phyloP scores from a whole-genome alignment of 176 grass and related monocot species.

The Cenchrus fungigraminus region DNA sequence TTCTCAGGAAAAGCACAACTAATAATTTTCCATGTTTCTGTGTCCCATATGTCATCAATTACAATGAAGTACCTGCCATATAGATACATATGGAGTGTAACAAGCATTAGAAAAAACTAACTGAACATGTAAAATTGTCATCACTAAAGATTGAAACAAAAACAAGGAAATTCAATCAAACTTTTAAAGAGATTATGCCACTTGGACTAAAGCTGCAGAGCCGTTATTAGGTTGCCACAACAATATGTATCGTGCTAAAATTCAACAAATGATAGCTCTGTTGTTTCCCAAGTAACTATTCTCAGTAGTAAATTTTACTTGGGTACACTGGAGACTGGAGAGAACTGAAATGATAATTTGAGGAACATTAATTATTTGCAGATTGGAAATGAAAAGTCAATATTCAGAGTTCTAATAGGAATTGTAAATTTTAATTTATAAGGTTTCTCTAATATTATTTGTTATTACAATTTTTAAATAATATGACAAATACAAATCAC shows the following conservation, averaged over 20 bases:
- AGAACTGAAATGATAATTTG: too few species aligned
- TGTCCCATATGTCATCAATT: constrained; percentile 33
- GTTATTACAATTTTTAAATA: too few species aligned
- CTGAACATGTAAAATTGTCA: not conserved
- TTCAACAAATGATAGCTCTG: not conserved
- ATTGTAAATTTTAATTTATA: too few species aligned
- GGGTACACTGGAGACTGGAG: too few species aligned
- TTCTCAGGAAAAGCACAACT: not conserved
- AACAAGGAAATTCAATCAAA: too few species aligned
- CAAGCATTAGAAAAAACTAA: not conserved
- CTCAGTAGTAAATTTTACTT: not conserved
- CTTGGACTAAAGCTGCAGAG: too few species aligned
- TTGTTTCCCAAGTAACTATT: not conserved
- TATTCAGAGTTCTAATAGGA: too few species aligned
- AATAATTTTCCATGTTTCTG: not conserved
- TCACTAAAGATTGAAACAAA: not conserved
- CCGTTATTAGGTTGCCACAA: not conserved
- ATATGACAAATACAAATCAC: too few species aligned
- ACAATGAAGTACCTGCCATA: not conserved
- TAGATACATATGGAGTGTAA: not conserved
- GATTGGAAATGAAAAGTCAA: too few species aligned
- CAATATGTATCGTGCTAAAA: not conserved
- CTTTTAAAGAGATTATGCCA: too few species aligned
- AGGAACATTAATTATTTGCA: not conserved
- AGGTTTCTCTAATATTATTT: too few species aligned